Percentiles rank a stretch among this genome's conserved stretches.
Conservation (phyloP, 805 yeast genomes). For the Ogataea zsoltii region DNA sequence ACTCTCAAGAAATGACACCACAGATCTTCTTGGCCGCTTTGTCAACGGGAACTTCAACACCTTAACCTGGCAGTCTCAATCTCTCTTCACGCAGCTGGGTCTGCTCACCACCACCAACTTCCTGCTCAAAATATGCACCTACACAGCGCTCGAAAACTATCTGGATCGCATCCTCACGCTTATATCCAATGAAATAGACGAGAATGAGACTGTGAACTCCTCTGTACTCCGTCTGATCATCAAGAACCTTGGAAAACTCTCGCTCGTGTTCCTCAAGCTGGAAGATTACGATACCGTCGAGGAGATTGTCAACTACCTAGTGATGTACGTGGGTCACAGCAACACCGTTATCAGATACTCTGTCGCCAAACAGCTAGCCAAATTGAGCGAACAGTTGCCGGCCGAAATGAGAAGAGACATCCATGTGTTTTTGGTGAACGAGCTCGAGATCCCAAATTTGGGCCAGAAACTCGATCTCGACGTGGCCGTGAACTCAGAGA, state of each 20-base stretch:
- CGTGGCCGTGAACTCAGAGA: slow-evolving; percentile 29
- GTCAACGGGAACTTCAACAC: slow-evolving; percentile 22
- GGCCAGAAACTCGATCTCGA: background rate
- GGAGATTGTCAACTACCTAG: slow-evolving; percentile 47
- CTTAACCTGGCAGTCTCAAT: slow-evolving; percentile 17
- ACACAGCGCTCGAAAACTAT: slow-evolving; percentile 5
- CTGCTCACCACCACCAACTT: slow-evolving; percentile 24
- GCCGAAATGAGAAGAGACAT: slow-evolving; percentile 44
- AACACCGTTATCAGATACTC: slow-evolving; percentile 63
- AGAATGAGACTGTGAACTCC: slow-evolving; percentile 4
- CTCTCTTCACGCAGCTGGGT: slow-evolving; percentile 20
- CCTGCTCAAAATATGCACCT: slow-evolving; percentile 22
- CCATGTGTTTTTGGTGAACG: slow-evolving; percentile 33
- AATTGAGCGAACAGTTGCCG: slow-evolving; percentile 39
- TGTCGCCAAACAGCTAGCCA: slow-evolving; percentile 65
- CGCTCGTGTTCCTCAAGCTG: slow-evolving; percentile 27
- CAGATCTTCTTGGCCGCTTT: slow-evolving; percentile 29
- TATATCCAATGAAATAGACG: slow-evolving; percentile 18
- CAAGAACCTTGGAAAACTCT: slow-evolving; percentile 43
- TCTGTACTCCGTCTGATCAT: slow-evolving; percentile 24
- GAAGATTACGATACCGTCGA: slow-evolving; percentile 44
- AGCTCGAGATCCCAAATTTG: slow-evolving; percentile 32
- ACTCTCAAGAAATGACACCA: slow-evolving; percentile 48
- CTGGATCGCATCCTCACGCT: slow-evolving; percentile 18
- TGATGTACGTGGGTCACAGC: slow-evolving; percentile 43